These are phyloP conservation scores for Oleoguttula mirabilis DNA, from an alignment of 495 filamentous ascomycete species.

Conservation along the genomic window DNA sequence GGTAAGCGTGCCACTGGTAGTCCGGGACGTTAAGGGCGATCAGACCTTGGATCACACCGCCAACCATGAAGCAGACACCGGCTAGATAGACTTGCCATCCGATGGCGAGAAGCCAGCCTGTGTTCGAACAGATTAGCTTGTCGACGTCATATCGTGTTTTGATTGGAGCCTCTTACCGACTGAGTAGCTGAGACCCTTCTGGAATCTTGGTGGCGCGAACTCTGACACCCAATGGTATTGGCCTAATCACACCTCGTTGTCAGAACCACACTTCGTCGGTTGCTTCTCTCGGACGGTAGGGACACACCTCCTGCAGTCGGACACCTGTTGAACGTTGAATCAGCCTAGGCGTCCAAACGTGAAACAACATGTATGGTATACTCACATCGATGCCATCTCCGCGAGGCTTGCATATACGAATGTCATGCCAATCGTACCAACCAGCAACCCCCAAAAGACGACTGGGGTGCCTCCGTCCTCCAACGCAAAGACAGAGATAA, in stretches of 20 bases:
- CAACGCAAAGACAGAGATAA: conserved; percentile 3
- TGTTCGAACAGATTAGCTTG: background rate
- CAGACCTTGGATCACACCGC: conserved; percentile 31
- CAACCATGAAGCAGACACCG: conserved; percentile 26
- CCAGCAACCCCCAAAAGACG: conserved; percentile 12
- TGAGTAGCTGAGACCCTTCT: conserved; percentile 17
- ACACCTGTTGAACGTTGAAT: background rate
- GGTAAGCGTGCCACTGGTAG: conserved; percentile 1
- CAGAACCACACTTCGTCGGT: too few species aligned
- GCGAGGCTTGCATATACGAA: conserved; percentile 4
- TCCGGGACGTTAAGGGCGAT: conserved; percentile 27
- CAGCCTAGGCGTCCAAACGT: background rate
- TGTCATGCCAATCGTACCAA: conserved; percentile 6
- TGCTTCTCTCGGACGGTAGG: too few species aligned
- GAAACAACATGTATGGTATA: too few species aligned
- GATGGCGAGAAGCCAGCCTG: conserved; percentile 29
- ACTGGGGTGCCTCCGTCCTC: conserved; percentile 4
- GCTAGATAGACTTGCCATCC: conserved; percentile 31
- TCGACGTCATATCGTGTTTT: background rate
- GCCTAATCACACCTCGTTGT: too few species aligned
- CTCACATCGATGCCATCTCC: background rate
- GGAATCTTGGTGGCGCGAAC: conserved; percentile 8
- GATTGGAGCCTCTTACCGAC: background rate
- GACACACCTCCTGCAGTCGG: conserved; percentile 9
- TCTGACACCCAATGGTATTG: conserved; percentile 14